A percentile compares a stretch with the other conserved stretches of the same genome.
These are phyloP conservation scores for Chromosphaera perkinsii DNA, from an alignment of 208 protist genomes.

Conservation along the genomic window DNA sequence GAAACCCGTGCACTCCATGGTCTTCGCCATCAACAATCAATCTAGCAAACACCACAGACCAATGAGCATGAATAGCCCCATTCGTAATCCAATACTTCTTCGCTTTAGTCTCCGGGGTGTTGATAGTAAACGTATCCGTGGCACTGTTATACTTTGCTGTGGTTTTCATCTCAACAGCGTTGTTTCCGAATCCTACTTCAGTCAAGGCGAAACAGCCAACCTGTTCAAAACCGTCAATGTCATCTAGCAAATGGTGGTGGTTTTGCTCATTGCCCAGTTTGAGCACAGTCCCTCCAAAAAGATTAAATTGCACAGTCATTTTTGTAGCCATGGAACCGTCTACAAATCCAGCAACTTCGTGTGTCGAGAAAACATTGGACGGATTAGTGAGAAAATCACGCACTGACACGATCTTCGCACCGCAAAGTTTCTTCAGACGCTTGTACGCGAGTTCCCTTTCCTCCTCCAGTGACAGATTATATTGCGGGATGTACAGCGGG, in stretches of 20 bases:
- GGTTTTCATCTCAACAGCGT: constrained; percentile 6
- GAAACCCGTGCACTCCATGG: constrained; percentile 53
- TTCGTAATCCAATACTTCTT: constrained; percentile 51
- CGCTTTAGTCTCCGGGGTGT: constrained; percentile 47
- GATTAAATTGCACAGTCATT: constrained; percentile 60
- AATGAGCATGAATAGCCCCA: constrained; percentile 1
- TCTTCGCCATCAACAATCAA: constrained; percentile 48
- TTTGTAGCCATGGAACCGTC: constrained; percentile 56
- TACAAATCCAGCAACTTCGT: constrained; percentile 40
- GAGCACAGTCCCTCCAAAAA: constrained; percentile 65
- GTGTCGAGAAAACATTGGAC: constrained; percentile 44
- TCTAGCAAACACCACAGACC: constrained; percentile 51
- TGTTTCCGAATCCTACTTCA: constrained; percentile 39
- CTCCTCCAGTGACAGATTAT: constrained; percentile 34
- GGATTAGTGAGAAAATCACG: constrained; percentile 46
- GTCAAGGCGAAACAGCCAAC: constrained; percentile 44
- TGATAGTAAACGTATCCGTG: constrained; percentile 56
- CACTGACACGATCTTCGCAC: constrained; percentile 41
- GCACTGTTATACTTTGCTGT: constrained; percentile 49
- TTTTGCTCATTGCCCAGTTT: constrained; percentile 63
- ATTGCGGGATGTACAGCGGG: constrained; percentile 38
- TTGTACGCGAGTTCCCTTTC: constrained; percentile 33
- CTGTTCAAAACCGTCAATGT: constrained; percentile 45
- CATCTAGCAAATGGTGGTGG: constrained; percentile 48
- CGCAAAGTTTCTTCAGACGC: constrained; percentile 45